A percentile compares a stretch with the other conserved stretches of the same genome.
phyloP scores from a whole-genome alignment of 495 filamentous ascomycete genomes.

The Immersiella caudata region DNA sequence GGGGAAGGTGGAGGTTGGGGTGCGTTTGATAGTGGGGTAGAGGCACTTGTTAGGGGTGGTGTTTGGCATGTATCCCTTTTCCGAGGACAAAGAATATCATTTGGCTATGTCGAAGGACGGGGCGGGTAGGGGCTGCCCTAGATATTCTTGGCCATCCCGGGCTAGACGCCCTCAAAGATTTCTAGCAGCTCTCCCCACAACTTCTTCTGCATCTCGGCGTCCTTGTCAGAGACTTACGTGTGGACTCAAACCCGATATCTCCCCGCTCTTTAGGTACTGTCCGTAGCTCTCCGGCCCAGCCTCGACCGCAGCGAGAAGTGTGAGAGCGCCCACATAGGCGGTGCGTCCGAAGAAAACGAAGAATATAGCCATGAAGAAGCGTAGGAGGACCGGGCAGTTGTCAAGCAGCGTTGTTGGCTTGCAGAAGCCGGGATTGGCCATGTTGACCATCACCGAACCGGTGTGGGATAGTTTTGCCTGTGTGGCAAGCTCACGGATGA shows the following conservation, averaged over 20 bases:
- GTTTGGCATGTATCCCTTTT: not conserved
- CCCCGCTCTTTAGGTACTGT: conserved; percentile 2
- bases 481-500: conserved; percentile 50
- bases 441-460: conserved; percentile 54
- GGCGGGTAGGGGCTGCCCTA: not conserved
- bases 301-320: no score
- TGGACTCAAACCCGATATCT: conserved; percentile 21
- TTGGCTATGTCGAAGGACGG: not conserved
- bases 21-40: not conserved
- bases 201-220: conserved; percentile 30
- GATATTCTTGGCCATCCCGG: conserved; percentile 25
- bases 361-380: not conserved
- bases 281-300: no score
- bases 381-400: conserved; percentile 37
- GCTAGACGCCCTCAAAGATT: conserved; percentile 37
- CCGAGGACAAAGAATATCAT: not conserved
- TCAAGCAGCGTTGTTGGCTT: conserved; percentile 45
- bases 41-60: not conserved
- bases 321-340: no score
- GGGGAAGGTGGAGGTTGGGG: conserved; percentile 18
- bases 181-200: conserved; percentile 37
- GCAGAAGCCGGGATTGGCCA: conserved; percentile 57
- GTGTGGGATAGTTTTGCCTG: conserved; percentile 20
- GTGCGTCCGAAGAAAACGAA: no score
- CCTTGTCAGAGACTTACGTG: conserved; percentile 36